phyloP scores from a whole-genome alignment of 768 basidiomycete genomes.

The Tubosaeta sp. region DNA sequence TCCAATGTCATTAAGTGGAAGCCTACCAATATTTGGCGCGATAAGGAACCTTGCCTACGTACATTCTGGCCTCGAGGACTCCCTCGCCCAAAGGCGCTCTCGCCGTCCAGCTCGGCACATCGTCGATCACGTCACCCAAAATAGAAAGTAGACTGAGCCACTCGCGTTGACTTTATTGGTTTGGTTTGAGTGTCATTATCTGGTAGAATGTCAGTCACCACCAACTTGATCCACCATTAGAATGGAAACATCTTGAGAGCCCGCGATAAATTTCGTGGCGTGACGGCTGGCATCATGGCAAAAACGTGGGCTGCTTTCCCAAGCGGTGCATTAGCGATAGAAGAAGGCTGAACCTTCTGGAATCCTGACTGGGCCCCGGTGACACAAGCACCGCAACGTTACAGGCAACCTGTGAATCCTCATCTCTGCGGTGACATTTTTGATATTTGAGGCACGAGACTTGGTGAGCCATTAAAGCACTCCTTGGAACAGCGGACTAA shows the following conservation, averaged over 20 bases:
- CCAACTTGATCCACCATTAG: not conserved
- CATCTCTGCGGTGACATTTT: too few relatives aligned
- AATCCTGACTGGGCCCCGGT: not conserved
- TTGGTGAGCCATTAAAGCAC: too few relatives aligned
- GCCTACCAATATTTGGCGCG: not conserved
- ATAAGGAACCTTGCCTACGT: not conserved
- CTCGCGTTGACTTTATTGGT: not conserved
- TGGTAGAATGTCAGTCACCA: not conserved
- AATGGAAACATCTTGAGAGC: slow-evolving; percentile 8
- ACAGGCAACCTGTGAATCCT: not conserved
- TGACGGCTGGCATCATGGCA: not conserved
- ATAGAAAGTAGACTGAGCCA: not conserved
- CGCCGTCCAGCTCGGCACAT: not conserved
- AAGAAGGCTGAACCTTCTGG: not conserved
- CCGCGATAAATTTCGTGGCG: slow-evolving; percentile 1
- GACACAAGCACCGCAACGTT: not conserved
- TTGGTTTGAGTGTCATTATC: too few relatives aligned
- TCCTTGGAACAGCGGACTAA: too few relatives aligned
- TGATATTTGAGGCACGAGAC: too few relatives aligned
- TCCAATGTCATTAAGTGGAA: slow-evolving; percentile 1
- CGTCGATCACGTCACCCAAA: not conserved
- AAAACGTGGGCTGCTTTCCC: not conserved
- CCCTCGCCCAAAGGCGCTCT: not conserved
- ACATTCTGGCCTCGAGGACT: not conserved
- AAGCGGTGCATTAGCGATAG: not conserved